A percentile compares a stretch with the other conserved stretches of the same genome.
Conservation (phyloP, 495 filamentous ascomycete species). For the Podospora pseudopauciseta region DNA sequence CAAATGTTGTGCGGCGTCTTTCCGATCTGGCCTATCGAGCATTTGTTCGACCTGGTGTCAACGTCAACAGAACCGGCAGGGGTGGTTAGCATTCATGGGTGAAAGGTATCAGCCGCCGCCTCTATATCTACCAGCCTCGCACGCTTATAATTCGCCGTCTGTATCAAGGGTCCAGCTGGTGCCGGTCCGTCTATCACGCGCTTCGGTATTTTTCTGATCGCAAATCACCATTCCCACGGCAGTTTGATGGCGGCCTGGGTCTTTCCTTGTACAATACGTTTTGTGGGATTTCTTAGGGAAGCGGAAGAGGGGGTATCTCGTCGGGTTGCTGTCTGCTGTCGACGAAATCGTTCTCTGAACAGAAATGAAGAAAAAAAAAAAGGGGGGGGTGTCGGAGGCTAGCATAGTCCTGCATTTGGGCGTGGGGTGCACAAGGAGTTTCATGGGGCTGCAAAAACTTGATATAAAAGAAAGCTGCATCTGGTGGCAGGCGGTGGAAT, state of each 20-base stretch:
- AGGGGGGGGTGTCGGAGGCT: not conserved
- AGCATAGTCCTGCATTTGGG: not conserved
- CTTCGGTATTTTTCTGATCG: not conserved
- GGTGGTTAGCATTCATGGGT: not conserved
- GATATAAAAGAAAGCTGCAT: not conserved
- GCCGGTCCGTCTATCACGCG: not conserved
- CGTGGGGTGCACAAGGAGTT: not conserved
- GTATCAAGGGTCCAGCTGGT: not conserved
- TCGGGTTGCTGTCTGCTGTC: not conserved
- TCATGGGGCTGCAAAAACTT: not conserved
- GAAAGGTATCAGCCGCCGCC: not conserved
- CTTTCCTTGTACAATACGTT: not conserved
- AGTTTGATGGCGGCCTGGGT: not conserved
- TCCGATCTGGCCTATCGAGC: constrained; percentile 62
- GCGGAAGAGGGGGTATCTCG: not conserved
- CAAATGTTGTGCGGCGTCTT: constrained; percentile 73
- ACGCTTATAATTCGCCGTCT: not conserved
- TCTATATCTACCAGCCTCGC: not conserved
- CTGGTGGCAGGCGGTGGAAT: not conserved
- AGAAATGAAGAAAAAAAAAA: constrained; percentile 2
- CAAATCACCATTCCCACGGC: not conserved
- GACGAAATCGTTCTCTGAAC: not conserved
- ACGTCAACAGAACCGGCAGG: constrained; percentile 19
- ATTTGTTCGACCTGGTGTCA: constrained; percentile 42
- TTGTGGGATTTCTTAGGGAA: not conserved